phyloP scores from a whole-genome alignment of 2,329 filamentous ascomycete species.

The Apiospora arundinis region DNA sequence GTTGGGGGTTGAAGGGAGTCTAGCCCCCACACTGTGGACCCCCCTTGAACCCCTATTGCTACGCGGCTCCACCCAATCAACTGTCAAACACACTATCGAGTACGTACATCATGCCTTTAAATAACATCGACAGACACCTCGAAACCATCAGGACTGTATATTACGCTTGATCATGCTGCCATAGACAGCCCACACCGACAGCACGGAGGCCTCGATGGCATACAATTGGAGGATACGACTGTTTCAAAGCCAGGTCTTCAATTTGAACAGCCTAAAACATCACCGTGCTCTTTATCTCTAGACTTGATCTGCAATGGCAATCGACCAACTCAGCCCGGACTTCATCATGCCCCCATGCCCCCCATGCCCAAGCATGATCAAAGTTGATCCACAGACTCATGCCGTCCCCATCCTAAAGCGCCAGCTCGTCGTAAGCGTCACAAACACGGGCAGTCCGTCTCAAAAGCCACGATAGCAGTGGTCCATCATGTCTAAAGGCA shows the following conservation, averaged over 20 bases:
- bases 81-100: constrained; percentile 10
- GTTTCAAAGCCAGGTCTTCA: no score
- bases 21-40: background rate
- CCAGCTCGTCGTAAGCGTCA: background rate
- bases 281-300: background rate
- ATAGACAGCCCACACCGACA: background rate
- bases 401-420: background rate
- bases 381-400: background rate
- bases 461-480: background rate
- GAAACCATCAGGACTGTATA: background rate
- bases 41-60: background rate
- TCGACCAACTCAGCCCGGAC: background rate
- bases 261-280: background rate
- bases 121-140: background rate
- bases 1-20: background rate
- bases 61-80: constrained; percentile 3
- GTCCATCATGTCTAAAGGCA: background rate
- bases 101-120: constrained; percentile 3
- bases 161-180: background rate
- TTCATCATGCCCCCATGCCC: background rate
- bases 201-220: background rate
- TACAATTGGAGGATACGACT: background rate
- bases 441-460: background rate
- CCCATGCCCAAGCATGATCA: background rate
- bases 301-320: background rate